Evolutionary conservation across 2,329 filamentous ascomycete species (phyloP).

Genomic region (Escovopsis weberi): DNA sequence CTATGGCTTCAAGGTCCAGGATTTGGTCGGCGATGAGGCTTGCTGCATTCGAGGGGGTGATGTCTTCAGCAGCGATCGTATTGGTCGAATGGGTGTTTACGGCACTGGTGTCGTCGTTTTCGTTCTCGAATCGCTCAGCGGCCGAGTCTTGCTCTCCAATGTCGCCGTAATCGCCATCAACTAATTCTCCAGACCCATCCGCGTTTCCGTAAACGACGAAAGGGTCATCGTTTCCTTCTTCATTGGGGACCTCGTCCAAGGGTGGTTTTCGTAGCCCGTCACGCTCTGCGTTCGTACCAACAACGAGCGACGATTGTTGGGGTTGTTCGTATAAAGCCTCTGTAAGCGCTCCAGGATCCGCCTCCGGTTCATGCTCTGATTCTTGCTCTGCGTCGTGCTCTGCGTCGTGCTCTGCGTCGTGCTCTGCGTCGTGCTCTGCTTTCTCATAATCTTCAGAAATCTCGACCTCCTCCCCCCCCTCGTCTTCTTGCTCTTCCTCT

Average conservation of each 20-base stretch:
- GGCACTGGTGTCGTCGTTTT: slow-evolving; percentile 8
- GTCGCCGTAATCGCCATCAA: slow-evolving; percentile 8
- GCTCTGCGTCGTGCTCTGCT: slow-evolving; percentile 4
- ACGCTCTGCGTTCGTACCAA: not conserved
- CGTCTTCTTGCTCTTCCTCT: not conserved
- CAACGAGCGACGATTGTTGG: not conserved
- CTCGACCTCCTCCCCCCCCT: slow-evolving; percentile 4
- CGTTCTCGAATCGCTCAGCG: slow-evolving; percentile 5
- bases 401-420: slow-evolving; percentile 3
- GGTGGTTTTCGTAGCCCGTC: not conserved
- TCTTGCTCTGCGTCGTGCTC: slow-evolving; percentile 7
- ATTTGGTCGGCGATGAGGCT: slow-evolving; percentile 10
- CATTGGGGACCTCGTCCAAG: not conserved
- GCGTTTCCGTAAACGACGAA: slow-evolving; percentile 12
- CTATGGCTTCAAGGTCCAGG: slow-evolving; percentile 4
- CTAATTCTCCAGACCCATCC: slow-evolving; percentile 8
- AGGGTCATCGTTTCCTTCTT: slow-evolving; percentile 12
- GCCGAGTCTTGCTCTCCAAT: slow-evolving; percentile 3
- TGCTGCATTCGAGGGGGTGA: slow-evolving; percentile 11
- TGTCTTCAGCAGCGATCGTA: slow-evolving; percentile 19
- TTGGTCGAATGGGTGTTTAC: slow-evolving; percentile 17
- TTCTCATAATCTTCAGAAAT: slow-evolving; percentile 7
- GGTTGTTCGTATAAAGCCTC: slow-evolving; percentile 1
- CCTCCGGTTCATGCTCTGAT: slow-evolving; percentile 4
- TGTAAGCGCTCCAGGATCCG: not conserved